A percentile compares a stretch with the other conserved stretches of the same genome.
These are phyloP conservation scores for Saccharomyces hybrid DNA, from an alignment of 1,139 yeast species.

Conservation along the genomic window DNA sequence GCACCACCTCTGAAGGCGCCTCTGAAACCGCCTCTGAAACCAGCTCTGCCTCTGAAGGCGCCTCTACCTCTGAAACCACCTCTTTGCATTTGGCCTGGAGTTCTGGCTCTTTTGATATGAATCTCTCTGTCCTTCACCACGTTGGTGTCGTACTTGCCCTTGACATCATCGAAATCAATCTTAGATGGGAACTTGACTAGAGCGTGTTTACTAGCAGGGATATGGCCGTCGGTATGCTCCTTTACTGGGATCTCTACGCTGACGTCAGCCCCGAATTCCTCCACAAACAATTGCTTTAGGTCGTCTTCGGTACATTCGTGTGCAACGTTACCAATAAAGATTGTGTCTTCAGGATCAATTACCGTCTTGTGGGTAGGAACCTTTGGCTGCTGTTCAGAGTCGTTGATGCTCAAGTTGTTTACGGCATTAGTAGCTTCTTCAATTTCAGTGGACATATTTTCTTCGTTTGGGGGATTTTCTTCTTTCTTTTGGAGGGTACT, in stretches of 20 bases:
- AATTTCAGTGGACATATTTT: slow-evolving; percentile 9
- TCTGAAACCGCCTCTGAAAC: no score
- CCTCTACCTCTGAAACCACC: slow-evolving; percentile 13
- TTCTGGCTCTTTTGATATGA: slow-evolving; percentile 28
- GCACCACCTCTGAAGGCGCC: no score
- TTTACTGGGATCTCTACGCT: slow-evolving; percentile 28
- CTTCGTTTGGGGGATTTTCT: background rate
- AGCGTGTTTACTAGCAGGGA: slow-evolving; percentile 28
- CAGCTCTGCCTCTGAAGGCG: background rate
- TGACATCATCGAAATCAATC: slow-evolving; percentile 27
- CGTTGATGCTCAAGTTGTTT: slow-evolving; percentile 2
- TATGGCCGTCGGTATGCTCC: slow-evolving; percentile 20
- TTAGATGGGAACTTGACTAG: slow-evolving; percentile 27
- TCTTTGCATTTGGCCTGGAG: slow-evolving; percentile 17
- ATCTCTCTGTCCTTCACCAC: slow-evolving; percentile 28
- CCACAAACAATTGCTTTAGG: slow-evolving; percentile 21
- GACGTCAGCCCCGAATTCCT: slow-evolving; percentile 21
- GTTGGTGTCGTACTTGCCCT: slow-evolving; percentile 27
- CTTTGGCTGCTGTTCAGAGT: slow-evolving; percentile 5
- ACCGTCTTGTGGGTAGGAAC: slow-evolving; percentile 10
- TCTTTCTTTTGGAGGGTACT: background rate
- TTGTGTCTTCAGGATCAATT: slow-evolving; percentile 30
- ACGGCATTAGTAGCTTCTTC: slow-evolving; percentile 6
- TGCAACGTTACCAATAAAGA: slow-evolving; percentile 30
- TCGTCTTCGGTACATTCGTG: slow-evolving; percentile 26